A percentile compares a stretch with the other conserved stretches of the same genome.
Evolutionary conservation across 2,329 filamentous ascomycete genomes (phyloP).

Genomic region (Sarocladium oryzae): DNA sequence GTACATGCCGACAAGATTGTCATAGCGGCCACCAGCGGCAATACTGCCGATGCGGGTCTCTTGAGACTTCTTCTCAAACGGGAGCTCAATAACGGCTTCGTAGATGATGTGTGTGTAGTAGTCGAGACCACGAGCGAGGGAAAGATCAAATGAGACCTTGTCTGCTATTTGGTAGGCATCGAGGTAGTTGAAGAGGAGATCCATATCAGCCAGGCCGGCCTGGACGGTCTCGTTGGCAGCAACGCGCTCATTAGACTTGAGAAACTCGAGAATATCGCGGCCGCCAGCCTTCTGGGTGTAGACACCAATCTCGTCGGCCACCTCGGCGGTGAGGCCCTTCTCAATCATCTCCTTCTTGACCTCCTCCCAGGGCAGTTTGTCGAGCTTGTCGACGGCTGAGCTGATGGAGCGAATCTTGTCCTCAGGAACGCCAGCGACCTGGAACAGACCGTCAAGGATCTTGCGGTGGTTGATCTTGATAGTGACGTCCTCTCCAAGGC

Average conservation of each 20-base stretch:
- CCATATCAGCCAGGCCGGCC: slow-evolving; percentile 75
- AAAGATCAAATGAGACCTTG: slow-evolving; percentile 81
- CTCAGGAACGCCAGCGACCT: slow-evolving; percentile 79
- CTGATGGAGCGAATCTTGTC: slow-evolving; percentile 87
- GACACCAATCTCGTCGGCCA: slow-evolving; percentile 82
- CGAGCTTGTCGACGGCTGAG: slow-evolving; percentile 90
- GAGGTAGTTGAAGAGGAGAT: slow-evolving; percentile 73
- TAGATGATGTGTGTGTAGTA: slow-evolving; percentile 91
- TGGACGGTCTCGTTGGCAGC: slow-evolving; percentile 68
- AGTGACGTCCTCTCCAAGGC: slow-evolving; percentile 49
- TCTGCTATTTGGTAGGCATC: slow-evolving; percentile 68
- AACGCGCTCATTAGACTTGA: slow-evolving; percentile 62
- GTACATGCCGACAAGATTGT: slow-evolving; percentile 93
- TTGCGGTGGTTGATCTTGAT: slow-evolving; percentile 96
- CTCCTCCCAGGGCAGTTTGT: slow-evolving; percentile 86
- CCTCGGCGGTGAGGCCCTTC: slow-evolving; percentile 69
- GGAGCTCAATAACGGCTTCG: slow-evolving; percentile 55
- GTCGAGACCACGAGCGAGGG: slow-evolving; percentile 83
- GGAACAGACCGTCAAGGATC: slow-evolving; percentile 87
- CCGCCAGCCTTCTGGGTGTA: slow-evolving; percentile 75
- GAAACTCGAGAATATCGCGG: slow-evolving; percentile 63
- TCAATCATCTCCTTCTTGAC: slow-evolving; percentile 91
- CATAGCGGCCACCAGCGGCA: slow-evolving; percentile 85
- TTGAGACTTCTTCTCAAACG: background rate
- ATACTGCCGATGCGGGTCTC: slow-evolving; percentile 75